Evolutionary conservation across 345 rosid species (phyloP).

Genomic region (Eucalyptus melliodora): DNA sequence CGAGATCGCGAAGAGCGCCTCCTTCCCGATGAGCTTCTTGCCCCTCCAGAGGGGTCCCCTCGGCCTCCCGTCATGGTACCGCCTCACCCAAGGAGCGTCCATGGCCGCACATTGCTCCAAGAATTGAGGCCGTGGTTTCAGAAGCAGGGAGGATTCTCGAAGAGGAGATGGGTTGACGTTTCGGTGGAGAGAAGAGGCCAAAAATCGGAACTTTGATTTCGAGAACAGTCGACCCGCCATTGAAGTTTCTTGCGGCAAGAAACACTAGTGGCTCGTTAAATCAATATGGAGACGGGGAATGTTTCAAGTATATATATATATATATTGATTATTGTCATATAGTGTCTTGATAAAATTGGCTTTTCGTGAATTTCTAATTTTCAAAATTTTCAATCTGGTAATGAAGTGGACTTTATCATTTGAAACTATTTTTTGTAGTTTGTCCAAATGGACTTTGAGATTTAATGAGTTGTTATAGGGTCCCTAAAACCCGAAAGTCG

Average conservation of each 20-base stretch:
- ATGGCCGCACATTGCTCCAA: background rate
- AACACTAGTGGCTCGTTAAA: background rate
- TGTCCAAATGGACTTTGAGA: background rate
- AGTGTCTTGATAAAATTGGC: background rate
- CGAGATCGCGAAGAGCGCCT: constrained; percentile 58
- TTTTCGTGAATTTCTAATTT: background rate
- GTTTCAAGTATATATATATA: too few relatives aligned
- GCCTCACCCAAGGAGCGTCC: constrained; percentile 14
- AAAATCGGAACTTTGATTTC: constrained; percentile 21
- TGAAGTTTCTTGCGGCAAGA: background rate
- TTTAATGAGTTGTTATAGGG: background rate
- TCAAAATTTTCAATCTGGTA: background rate
- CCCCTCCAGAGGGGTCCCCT: constrained; percentile 96
- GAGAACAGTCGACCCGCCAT: constrained; percentile 44
- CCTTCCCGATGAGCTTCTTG: constrained; percentile 84
- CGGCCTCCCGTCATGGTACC: constrained; percentile 86
- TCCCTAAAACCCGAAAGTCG: background rate
- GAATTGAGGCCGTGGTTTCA: constrained; percentile 1
- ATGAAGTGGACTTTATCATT: background rate
- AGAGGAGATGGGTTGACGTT: background rate
- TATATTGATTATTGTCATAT: background rate
- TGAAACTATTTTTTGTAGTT: background rate
- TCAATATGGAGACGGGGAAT: background rate
- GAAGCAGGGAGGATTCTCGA: background rate
- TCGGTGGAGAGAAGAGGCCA: constrained; percentile 17